Conservation (phyloP, 441 rosid species). For the Daphne laureola region DNA sequence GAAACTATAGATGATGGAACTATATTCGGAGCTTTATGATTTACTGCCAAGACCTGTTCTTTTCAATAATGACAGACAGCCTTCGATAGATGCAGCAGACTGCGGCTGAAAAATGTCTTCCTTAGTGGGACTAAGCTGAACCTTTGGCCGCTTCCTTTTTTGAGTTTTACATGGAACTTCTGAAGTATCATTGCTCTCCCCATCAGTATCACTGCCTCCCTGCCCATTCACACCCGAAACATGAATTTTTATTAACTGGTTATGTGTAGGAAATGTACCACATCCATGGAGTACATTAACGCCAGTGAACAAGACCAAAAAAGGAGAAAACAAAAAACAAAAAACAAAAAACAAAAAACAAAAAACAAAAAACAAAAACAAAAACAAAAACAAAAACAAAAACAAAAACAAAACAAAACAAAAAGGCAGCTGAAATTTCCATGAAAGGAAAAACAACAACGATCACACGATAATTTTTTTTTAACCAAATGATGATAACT, state of each 20-base stretch:
- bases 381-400: too few relatives aligned
- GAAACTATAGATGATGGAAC: not conserved
- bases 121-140: slow-evolving; percentile 26
- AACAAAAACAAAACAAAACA: too few relatives aligned
- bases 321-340: too few relatives aligned
- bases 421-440: not conserved
- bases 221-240: slow-evolving; percentile 20
- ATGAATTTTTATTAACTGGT: not conserved
- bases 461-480: not conserved
- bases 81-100: slow-evolving; percentile 42
- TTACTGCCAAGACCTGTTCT: slow-evolving; percentile 56
- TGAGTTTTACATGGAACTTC: slow-evolving; percentile 34
- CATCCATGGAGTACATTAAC: too few relatives aligned
- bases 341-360: too few relatives aligned
- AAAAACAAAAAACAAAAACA: too few relatives aligned
- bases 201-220: slow-evolving; percentile 76
- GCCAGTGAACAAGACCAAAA: too few relatives aligned
- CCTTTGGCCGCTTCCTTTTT: slow-evolving; percentile 57
- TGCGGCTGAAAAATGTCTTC: slow-evolving; percentile 38
- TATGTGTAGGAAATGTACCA: too few relatives aligned
- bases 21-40: slow-evolving; percentile 4
- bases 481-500: not conserved
- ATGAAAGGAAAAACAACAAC: not conserved
- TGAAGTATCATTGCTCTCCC: slow-evolving; percentile 49
- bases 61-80: slow-evolving; percentile 71